These are phyloP conservation scores for Beauveria medogensis DNA, from an alignment of 2,329 filamentous ascomycete genomes.

Conservation along the genomic window DNA sequence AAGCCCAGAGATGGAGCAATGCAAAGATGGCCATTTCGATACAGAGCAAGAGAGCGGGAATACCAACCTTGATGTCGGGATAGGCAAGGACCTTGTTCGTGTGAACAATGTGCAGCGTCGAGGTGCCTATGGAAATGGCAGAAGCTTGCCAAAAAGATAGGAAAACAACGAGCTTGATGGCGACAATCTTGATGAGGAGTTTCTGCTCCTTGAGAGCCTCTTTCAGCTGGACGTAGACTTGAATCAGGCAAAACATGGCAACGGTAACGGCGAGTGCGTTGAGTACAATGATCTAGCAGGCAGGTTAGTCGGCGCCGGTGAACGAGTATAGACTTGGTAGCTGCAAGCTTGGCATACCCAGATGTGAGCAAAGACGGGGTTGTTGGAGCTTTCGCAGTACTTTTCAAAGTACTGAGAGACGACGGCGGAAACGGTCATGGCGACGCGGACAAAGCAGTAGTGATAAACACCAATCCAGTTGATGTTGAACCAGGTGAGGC, in stretches of 20 bases:
- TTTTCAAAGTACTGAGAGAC: conserved; percentile 58
- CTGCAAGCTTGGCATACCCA: conserved; percentile 49
- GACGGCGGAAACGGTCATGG: conserved; percentile 73
- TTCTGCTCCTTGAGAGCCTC: conserved; percentile 58
- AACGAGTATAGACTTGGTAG: neutral
- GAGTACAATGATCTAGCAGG: conserved; percentile 52
- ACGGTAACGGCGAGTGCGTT: conserved; percentile 66
- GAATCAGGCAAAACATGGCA: conserved; percentile 83
- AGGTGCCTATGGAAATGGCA: conserved; percentile 43
- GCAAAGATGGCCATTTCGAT: conserved; percentile 80
- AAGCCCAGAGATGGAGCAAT: conserved; percentile 73
- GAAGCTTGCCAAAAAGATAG: conserved; percentile 77
- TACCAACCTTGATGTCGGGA: conserved; percentile 72
- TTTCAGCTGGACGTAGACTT: conserved; percentile 76
- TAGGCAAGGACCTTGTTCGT: conserved; percentile 55
- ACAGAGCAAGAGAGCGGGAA: conserved; percentile 69
- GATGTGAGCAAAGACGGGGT: conserved; percentile 71
- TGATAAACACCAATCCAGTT: conserved; percentile 79
- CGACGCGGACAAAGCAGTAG: conserved; percentile 73
- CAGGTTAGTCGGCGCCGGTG: conserved; percentile 6
- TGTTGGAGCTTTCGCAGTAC: conserved; percentile 75
- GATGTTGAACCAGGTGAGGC: conserved; percentile 85
- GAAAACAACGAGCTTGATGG: conserved; percentile 88
- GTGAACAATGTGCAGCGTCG: conserved; percentile 53
- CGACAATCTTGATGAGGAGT: conserved; percentile 72